Evolutionary conservation across 805 yeast species (phyloP).

Genomic region (Candida railenensis): DNA sequence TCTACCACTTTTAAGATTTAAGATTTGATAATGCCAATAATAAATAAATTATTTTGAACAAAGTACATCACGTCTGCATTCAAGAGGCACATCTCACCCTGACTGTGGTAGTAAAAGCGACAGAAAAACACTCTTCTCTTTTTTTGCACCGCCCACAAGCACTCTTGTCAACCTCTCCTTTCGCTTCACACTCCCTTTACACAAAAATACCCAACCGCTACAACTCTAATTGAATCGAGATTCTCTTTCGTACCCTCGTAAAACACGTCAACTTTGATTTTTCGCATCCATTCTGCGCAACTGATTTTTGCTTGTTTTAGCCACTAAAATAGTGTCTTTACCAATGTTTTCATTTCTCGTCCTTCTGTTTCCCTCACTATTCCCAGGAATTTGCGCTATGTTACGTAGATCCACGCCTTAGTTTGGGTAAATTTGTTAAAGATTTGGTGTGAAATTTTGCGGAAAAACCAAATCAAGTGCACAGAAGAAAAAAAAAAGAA

Average conservation of each 20-base stretch:
- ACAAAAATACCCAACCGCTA: no score
- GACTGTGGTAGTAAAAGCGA: no score
- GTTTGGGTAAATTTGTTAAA: neutral
- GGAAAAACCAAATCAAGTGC: neutral
- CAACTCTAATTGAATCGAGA: no score
- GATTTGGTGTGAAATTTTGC: neutral
- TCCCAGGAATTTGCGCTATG: no score
- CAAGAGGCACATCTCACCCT: no score
- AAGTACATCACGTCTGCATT: no score
- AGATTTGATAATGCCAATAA: no score
- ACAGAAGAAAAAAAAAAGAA: slow-evolving; percentile 2
- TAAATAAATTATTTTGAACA: no score
- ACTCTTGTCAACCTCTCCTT: neutral
- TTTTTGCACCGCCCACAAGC: neutral
- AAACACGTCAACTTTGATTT: neutral
- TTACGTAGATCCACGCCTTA: neutral
- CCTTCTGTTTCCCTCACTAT: no score
- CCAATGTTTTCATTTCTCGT: neutral
- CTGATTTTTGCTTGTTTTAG: neutral
- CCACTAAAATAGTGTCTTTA: neutral
- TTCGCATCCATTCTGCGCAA: neutral
- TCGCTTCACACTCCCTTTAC: neutral
- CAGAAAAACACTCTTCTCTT: no score
- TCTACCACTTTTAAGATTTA: no score
- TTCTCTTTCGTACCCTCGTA: neutral